These are phyloP conservation scores for Pinus tabuliformis DNA, from an alignment of 75 land plant species.

Conservation along the genomic window DNA sequence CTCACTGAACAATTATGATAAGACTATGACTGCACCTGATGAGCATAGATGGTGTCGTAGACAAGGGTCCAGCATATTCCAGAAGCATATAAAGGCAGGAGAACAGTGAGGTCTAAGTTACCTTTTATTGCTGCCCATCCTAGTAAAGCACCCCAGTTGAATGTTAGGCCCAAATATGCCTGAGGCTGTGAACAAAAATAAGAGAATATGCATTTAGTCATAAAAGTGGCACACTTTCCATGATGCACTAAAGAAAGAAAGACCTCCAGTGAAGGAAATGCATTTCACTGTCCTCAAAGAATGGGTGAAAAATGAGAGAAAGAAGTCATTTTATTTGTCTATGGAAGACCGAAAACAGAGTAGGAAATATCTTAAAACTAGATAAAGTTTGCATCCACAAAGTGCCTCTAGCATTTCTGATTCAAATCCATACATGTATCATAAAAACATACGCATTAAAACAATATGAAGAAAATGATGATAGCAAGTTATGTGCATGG, in stretches of 20 bases:
- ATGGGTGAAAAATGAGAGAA: not conserved
- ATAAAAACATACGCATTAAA: not conserved
- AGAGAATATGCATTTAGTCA: not conserved
- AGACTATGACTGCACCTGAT: slow-evolving; percentile 58
- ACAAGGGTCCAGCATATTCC: slow-evolving; percentile 98
- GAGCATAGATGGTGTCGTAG: slow-evolving; percentile 98
- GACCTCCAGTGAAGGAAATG: not conserved
- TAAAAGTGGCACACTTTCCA: not conserved
- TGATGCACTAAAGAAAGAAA: not conserved
- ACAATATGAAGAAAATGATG: not conserved
- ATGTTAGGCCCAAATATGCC: slow-evolving; percentile 92
- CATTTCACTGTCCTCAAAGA: not conserved
- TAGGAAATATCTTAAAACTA: too few species aligned
- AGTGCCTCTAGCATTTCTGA: slow-evolving; percentile 4
- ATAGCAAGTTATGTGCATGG: not conserved
- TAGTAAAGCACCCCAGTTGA: slow-evolving; percentile 97
- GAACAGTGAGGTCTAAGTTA: slow-evolving; percentile 68
- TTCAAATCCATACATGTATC: slow-evolving; percentile 1
- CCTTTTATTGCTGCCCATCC: slow-evolving; percentile 95
- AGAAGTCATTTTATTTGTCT: not conserved
- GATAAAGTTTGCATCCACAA: not conserved
- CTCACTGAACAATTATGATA: not conserved
- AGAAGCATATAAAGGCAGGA: slow-evolving; percentile 79
- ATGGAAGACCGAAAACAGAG: not conserved
- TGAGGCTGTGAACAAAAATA: slow-evolving; percentile 69